Base-by-base conservation (phyloP, 78 protist genomes). In the Dictyostelium purpureum region DNA sequence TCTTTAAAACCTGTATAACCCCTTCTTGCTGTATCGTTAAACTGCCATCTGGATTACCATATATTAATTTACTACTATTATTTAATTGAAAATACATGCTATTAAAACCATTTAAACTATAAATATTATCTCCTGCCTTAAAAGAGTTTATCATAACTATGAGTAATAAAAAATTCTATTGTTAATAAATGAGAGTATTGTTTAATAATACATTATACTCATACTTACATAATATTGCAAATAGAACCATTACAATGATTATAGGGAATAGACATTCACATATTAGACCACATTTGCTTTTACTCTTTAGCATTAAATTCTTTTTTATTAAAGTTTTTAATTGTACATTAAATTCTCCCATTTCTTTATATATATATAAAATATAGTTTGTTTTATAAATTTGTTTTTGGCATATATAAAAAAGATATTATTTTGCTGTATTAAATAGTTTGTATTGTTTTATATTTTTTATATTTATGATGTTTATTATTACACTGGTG, bases 161-260 rank as follows among this genome's bases (percentile, higher is more conserved):
- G 9, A 18, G 6, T 57, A 61, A 61, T 31, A 18, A 6, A 4
- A 6, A 61, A 26, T 61, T 26, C 21, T 11, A 61, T 18, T 28
- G 42, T 3, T 61, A 61, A 54, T 54, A 7, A 65, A 65, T 65
- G 35, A n/a, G 26, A 65, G 9, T n/a, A 35, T 38, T 49, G 16
- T 16, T 49, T 16, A 49, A 21, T 21, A 52, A 21, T 21, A 28
- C 24, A n/a, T 11, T 11, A 47, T 47, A 10, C 10, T 47, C 7
- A 63, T 63, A 45, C 78, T 0, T 71, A 71, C 78, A 71, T 43
- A 71, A 51, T 14, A 71, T 37, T 26, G 59, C 78, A 71, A 71
- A 43, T 16, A 71, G 26, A 26, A 71, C 78, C 40, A 71, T 43
- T 14, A 71, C 71, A 0, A 63, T 10, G 45, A 63, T 63, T 33